Evolutionary conservation across 768 basidiomycete genomes (phyloP), one percentile per base, ranked within the genome.

Genomic region (Tricholoma sp.): DNA sequence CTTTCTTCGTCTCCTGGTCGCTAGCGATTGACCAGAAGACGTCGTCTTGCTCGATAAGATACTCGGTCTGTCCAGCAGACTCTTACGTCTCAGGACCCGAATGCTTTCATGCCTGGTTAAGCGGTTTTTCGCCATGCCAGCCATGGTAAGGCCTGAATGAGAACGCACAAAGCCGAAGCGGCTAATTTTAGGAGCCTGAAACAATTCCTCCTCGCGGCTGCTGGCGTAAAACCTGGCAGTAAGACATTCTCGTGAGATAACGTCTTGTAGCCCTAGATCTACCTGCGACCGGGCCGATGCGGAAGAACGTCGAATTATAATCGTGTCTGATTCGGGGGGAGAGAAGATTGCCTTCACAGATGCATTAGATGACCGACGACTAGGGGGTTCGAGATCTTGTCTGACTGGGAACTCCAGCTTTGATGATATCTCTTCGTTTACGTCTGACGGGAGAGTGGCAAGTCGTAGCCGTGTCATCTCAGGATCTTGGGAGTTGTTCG

Each of bases 231-330:
- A 80, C 42, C 94, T 81, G 13, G 86, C 88, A 2, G 81, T 77
- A 28, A 86, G 70, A 59, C 89, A 88, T 20, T 77, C 75, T 57
- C 87, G 84, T 10, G 92, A 94, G 62, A 88, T 84, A 56, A 97
- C 83, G 64, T 96, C 94, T 47, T 81, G 78, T 15, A 98, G 73
- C 10, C 84, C 85, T 44, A 86, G 81, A 63, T 96, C 94, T 51
- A 92, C 84, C 39, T 83, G 80, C 29, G 79, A 76, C 48, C 91
- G 85, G 33, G 84, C 83, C 41, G 80, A 72, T 9, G 82, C 73
- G 15, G 88, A 84, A 13, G 84, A 80, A 13, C 91, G 86, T 34
- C 84, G 80, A 53, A 89, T 80, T 60, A 87, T 76, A 39, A 88
- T 80, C 4, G 81, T 79, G 36, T 82, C 79, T 13, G 79, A 73